Base-by-base conservation (phyloP, 2,329 filamentous ascomycete species). In the Colletotrichum chlorophyti region DNA sequence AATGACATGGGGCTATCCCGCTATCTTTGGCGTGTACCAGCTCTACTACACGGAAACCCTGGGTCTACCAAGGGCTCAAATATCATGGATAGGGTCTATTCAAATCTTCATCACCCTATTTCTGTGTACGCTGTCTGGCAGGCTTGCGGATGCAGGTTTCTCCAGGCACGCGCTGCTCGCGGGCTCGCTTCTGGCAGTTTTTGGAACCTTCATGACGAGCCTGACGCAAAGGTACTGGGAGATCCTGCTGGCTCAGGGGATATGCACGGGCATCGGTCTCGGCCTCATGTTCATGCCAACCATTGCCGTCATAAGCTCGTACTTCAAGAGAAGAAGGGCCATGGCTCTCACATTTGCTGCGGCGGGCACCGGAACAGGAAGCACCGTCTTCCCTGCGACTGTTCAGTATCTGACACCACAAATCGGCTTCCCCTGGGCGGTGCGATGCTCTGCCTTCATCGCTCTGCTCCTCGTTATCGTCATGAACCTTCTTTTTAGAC, bases 391-490 rank as follows among this genome's bases (percentile, higher is more conserved):
- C 66, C 87, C 88, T 0, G 75, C 83, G 2, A 77, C 85, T 15
- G 76, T 82, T 1, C 75, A 79, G 65, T 79, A 85, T 51, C 70
- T 89, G 10, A 71, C 88, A 2, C 83, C 85, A 0, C 76, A 74
- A 15, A 72, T 89, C 4, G 87, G 87, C 0, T 90, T 88, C 65
- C 76, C 77, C 0, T 89, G 86, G 85, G 87, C 87, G 0, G 79
- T 88, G n/a, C 76, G 87, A 0, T 78, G 82, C 0, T 77, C 88
- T 61, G 87, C 82, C 0, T 81, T 90, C 48, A 78, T 90, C 27
- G 83, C 85, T 23, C 63, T 88, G 2, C 78, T 72, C 0, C 74
- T 66, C 0, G 71, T 77, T 0, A 65, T 76, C 4, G 68, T 76
- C 1, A 64, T 80, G 15, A 54, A 79, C 9, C 6, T 54, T 3